These are phyloP conservation scores for Simplicillium sp. DNA, from an alignment of 2,329 filamentous ascomycete genomes.

Conservation along the genomic window DNA sequence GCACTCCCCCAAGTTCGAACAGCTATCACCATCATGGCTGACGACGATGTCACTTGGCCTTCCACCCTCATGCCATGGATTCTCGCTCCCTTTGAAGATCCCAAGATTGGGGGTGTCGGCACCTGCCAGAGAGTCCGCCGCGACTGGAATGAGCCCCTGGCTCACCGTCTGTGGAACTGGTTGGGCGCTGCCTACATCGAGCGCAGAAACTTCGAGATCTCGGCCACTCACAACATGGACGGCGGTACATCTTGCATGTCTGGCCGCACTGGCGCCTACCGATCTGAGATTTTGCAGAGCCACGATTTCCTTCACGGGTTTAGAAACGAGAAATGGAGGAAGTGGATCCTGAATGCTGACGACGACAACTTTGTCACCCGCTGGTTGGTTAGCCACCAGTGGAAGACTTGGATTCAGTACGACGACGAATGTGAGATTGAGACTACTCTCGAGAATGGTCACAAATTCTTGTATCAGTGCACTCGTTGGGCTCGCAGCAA, in stretches of 20 bases:
- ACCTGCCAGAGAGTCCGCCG: constrained; percentile 82
- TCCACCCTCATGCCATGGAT: constrained; percentile 82
- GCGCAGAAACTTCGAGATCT: constrained; percentile 92
- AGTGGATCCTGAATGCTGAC: constrained; percentile 87
- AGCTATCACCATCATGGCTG: constrained; percentile 80
- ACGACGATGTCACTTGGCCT: constrained; percentile 94
- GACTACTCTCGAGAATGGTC: constrained; percentile 83
- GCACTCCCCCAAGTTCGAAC: constrained; percentile 81
- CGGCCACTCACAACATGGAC: constrained; percentile 88
- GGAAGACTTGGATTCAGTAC: constrained; percentile 95
- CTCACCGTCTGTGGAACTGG: constrained; percentile 70
- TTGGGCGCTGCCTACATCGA: constrained; percentile 87
- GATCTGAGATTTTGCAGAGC: constrained; percentile 77
- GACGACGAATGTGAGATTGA: constrained; percentile 83
- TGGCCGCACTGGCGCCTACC: constrained; percentile 85
- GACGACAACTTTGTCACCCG: constrained; percentile 98
- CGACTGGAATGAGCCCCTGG: constrained; percentile 48
- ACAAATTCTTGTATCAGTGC: constrained; percentile 87
- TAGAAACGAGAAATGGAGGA: constrained; percentile 82
- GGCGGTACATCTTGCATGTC: constrained; percentile 96
- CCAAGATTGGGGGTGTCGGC: constrained; percentile 77
- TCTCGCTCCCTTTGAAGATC: constrained; percentile 81
- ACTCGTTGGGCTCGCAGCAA: constrained; percentile 94
- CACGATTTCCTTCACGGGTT: constrained; percentile 81
- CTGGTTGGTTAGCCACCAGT: constrained; percentile 85